Base-by-base conservation (phyloP, 148 eudicot genomes). In the Camellia lanceoleosa region DNA sequence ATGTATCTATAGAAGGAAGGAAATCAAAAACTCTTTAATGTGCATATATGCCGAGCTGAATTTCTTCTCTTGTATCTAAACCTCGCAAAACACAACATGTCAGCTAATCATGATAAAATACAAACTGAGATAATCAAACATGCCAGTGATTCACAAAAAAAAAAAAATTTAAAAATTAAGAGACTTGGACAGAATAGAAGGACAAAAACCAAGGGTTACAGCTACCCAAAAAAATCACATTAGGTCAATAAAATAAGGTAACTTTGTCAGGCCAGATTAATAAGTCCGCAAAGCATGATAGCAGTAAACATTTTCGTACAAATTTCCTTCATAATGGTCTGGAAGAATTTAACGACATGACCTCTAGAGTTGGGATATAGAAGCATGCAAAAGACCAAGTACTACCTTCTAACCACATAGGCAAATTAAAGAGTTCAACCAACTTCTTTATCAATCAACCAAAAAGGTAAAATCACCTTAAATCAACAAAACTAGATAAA, bases 61-160 rank as follows among this genome's bases (percentile, higher is more conserved):
- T 72, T 84, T 89, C 90, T 84, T 83, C 83, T 80, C 80, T 51
- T 49, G 83, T 78, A 86, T 87, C 86, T 87, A 84, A 82, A 80
- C 82, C 80, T 80, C 83, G 81, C 81, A 79, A 80, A 83, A 71
- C 74, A 79, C 74, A 84, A 64, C 75, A 41, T 5, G 84, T 89
- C 88, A 85, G 89, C 76, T 44, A 69, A 76, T 46, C 70, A 76
- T 46, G 20, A 59, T 14, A 47, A 76, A 46, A 63, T 19, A 14
- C 12, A 76, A 76, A 14, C 54, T 63, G 11, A 38, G 78, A 65
- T 7, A 15, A 66, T 13, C 16, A 43, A 13, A 43, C 15, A 43
- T 13, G 15, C 54, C 76, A 72, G 42, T 23, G 61, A 72, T 70
- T 14, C 14, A 58, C 13, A 2, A 13, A 1, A 43, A 5, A 60